Conservation (phyloP, 352 stramenopile genomes). For the Globisporangium nagaii region DNA sequence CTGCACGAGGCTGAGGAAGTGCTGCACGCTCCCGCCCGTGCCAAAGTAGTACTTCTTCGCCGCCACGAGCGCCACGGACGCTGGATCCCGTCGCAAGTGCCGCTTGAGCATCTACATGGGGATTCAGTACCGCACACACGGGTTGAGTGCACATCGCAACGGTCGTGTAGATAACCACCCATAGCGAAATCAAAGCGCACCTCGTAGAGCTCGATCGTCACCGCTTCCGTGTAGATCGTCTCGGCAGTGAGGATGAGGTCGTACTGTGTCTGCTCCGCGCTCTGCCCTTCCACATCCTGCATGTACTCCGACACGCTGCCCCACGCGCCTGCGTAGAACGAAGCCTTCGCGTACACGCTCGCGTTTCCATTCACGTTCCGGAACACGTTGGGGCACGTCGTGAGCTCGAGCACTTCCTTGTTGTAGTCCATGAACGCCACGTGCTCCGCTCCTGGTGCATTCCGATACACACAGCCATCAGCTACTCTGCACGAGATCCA, state of each 20-base stretch:
- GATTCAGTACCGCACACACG: not conserved
- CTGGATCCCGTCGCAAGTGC: conserved; percentile 38
- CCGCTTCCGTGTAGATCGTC: conserved; percentile 81
- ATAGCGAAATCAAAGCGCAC: too few relatives aligned
- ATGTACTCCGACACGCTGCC: conserved; percentile 52
- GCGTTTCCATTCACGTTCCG: conserved; percentile 28
- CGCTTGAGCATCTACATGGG: conserved; percentile 63
- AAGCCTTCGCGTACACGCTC: conserved; percentile 26
- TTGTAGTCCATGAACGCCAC: conserved; percentile 87
- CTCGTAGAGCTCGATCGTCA: conserved; percentile 64
- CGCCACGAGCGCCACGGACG: conserved; percentile 56
- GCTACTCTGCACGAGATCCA: not conserved
- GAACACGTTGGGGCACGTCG: conserved; percentile 74
- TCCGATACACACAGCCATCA: not conserved
- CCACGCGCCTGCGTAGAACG: conserved; percentile 81
- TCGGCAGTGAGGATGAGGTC: conserved; percentile 81
- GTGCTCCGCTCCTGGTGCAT: conserved; percentile 32
- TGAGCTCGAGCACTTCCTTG: conserved; percentile 83
- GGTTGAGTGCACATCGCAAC: too few relatives aligned
- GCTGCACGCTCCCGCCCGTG: conserved; percentile 80
- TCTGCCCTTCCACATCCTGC: conserved; percentile 25
- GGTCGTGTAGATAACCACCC: too few relatives aligned
- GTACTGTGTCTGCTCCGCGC: conserved; percentile 35
- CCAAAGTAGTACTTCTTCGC: conserved; percentile 89
- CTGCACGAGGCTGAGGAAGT: conserved; percentile 62